Percentiles rank a stretch among this genome's conserved stretches.
Conservation (phyloP, 2,329 filamentous ascomycete genomes). For the Xylariaceae sp. region DNA sequence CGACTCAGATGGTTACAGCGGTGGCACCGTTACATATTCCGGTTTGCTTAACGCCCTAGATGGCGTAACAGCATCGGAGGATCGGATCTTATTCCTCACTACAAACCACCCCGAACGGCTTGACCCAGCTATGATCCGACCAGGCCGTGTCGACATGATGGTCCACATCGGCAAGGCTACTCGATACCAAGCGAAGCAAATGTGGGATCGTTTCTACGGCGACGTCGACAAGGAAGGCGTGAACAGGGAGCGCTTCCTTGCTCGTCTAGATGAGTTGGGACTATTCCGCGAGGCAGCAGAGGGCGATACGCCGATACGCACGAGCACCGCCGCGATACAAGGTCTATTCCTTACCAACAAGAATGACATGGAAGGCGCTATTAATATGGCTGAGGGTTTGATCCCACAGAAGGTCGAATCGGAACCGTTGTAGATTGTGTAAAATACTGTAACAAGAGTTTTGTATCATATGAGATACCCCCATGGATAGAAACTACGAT, state of each 20-base stretch:
- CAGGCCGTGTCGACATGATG: conserved; percentile 91
- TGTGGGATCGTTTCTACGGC: conserved; percentile 96
- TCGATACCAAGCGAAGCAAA: conserved; percentile 74
- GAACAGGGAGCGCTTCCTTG: conserved; percentile 67
- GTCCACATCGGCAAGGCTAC: conserved; percentile 86
- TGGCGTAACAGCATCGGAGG: conserved; percentile 90
- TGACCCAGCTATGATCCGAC: conserved; percentile 84
- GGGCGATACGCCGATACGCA: conserved; percentile 44
- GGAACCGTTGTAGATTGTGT: conserved; percentile 27
- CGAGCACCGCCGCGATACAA: conserved; percentile 89
- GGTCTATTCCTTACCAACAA: conserved; percentile 96
- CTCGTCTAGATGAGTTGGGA: conserved; percentile 65
- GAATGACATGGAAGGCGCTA: conserved; percentile 81
- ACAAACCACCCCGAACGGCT: conserved; percentile 91
- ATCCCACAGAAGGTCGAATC: conserved; percentile 57
- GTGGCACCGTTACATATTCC: conserved; percentile 90
- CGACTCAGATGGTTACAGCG: conserved; percentile 79
- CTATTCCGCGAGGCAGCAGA: conserved; percentile 61
- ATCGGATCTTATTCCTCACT: conserved; percentile 89
- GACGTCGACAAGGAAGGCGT: conserved; percentile 67
- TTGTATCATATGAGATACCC: conserved; percentile 27
- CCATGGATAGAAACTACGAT: background rate
- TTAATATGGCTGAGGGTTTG: conserved; percentile 70
- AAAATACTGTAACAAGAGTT: conserved; percentile 16
- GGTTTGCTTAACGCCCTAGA: conserved; percentile 83